phyloP scores from a whole-genome alignment of 2,329 filamentous ascomycete species.

The Neofusicoccum cordaticola region DNA sequence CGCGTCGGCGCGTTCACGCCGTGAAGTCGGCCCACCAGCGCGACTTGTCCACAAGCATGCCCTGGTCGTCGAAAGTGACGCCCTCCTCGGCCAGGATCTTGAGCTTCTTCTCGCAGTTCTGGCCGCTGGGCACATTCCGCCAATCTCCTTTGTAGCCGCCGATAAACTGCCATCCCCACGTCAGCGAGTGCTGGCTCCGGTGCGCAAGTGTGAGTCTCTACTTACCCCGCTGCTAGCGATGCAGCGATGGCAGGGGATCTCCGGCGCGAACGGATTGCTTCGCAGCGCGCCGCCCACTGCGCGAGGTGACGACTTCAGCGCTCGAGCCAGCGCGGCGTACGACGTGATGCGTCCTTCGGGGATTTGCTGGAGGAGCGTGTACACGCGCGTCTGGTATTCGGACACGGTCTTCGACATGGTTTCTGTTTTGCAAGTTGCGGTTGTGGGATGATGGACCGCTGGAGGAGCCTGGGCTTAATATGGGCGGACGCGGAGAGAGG shows the following conservation, averaged over 20 bases:
- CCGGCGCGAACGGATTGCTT: constrained; percentile 76
- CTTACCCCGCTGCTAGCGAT: constrained; percentile 67
- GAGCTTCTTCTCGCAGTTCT: constrained; percentile 64
- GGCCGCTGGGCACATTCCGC: constrained; percentile 57
- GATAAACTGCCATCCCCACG: constrained; percentile 37
- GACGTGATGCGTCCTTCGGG: constrained; percentile 73
- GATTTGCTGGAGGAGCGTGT: constrained; percentile 71
- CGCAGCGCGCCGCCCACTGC: constrained; percentile 76
- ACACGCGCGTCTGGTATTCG: constrained; percentile 52
- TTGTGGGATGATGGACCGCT: neutral
- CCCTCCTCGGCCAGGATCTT: constrained; percentile 61
- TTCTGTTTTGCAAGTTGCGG: neutral
- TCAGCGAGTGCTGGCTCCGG: neutral
- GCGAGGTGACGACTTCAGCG: constrained; percentile 68
- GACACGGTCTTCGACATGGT: constrained; percentile 27
- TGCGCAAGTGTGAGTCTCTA: neutral
- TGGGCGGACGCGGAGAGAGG: neutral
- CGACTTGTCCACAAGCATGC: constrained; percentile 54
- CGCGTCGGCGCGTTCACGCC: constrained; percentile 18
- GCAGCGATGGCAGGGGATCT: constrained; percentile 78
- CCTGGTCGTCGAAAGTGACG: constrained; percentile 60
- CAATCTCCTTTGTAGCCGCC: constrained; percentile 70
- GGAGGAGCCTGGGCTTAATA: neutral
- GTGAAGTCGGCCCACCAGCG: constrained; percentile 46
- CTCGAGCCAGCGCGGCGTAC: constrained; percentile 68